Evolutionary conservation across 2,329 filamentous ascomycete genomes (phyloP), one percentile per base, ranked within the genome.

Genomic region (Periconia macrospinosa): DNA sequence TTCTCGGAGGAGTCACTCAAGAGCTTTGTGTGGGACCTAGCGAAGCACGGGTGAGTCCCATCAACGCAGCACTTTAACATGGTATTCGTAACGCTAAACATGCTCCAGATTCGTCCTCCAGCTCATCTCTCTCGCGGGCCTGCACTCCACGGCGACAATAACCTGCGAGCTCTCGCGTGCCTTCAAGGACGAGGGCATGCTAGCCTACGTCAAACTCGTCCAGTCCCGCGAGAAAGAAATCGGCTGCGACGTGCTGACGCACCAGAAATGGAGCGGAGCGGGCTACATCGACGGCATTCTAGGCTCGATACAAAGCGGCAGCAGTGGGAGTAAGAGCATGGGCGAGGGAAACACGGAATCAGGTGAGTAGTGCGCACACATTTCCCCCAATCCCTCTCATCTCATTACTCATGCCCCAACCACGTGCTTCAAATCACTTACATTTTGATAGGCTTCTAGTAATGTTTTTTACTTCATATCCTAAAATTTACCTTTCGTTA

Each of bases 11-110:
- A 86, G 56, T 88, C 88, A 6, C 82, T 99, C 51, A 91, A 89
- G 77, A 91, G 85, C 6, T 99, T 99, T 74, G 90, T 99, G 65
- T 97, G 93, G 93, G 93, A 97, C 73, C 86, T 99, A 60, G 94
- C 92, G 9, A 86, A 87, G 71, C 89, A 97, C 66, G 93, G 93
- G 55, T 93, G 58, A 41, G 60, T 54, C 86, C 10, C 20, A 20
- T 37, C 33, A 13, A 13, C 27, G 20, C 84, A 46, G 83, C 83
- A 9, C 13, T 17, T n/a, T 7, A 40, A 30, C 20, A 27, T 23
- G 2, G 3, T 27, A 27, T 15, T 10, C 2, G 44, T 20, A 19
- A 44, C 1, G 20, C 45, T 53, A 45, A 57, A 30, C 46, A 15
- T 11, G 17, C 15, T 52, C 11, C 55, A 80, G 79, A 35, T 88